Base-by-base conservation (phyloP, 2,329 filamentous ascomycete species). In the Ceratocystis harringtonii region DNA sequence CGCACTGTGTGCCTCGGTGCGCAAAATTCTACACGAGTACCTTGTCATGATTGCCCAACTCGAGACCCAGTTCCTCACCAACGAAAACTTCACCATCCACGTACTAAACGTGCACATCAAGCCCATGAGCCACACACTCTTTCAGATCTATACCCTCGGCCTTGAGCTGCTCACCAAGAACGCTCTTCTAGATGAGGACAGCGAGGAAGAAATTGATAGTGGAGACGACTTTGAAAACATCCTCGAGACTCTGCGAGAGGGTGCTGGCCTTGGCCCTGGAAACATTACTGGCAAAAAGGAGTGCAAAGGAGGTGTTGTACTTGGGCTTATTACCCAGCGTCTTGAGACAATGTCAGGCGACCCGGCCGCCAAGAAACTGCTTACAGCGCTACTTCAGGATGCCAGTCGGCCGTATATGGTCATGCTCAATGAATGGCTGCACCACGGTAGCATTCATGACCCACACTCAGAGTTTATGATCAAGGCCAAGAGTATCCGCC, bases 401-500 rank as follows among this genome's bases (percentile, higher is more conserved):
- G 88, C 92, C 1, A 96, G 92, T 71, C 84, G 88, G 65, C 94
- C 94, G 0, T 99, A 99, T 73, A 96, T 97, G 92, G 82, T 83
- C 52, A 99, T 99, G 94, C 78, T 99, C 68, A 99, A 99, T 72
- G 92, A 97, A 74, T 99, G 94, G 94, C 79, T 99, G 17, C 94
- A 99, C 72, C 92, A 95, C 72, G 94, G 94, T 48, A 90, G 88
- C 61, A 97, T 99, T 74, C 90, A 88, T 71, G 94, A 99, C 73
- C 90, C 92, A 0, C 92, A 97, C 73, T 84, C 86, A 1, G 94
- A 99, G 74, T 99, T 99, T 70, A 77, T 99, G 64, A 86, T 99
- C 72, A 95, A 95, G 72, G 94, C 97, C 74, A 90, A 96, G 71
- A 96, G 92, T 72, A 96, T 99, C 70, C 87, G 88, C 67, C 84